Conservation (phyloP, 2,329 filamentous ascomycete genomes). For the Sporothrix luriei region DNA sequence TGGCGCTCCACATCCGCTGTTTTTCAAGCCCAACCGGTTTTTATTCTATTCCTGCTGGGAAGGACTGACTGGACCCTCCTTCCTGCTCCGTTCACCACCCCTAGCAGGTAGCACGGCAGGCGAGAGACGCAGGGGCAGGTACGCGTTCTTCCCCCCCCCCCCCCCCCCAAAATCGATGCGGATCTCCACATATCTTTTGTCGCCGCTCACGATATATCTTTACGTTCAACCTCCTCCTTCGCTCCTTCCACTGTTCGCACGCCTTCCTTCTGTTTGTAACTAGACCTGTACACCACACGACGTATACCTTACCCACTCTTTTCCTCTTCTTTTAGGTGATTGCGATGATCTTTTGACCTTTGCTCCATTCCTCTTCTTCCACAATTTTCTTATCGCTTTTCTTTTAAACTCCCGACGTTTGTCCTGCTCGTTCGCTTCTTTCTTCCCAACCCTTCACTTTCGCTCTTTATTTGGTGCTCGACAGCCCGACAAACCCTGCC, state of each 20-base stretch:
- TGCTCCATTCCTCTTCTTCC: neutral
- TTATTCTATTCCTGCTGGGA: slow-evolving; percentile 1
- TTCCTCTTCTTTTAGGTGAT: neutral
- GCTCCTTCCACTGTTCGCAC: slow-evolving; percentile 14
- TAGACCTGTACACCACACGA: neutral
- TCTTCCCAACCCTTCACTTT: neutral
- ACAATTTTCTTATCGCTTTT: neutral
- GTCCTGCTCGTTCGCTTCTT: slow-evolving; percentile 1
- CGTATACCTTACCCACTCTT: slow-evolving; percentile 10
- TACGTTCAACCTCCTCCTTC: slow-evolving; percentile 14
- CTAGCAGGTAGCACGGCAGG: slow-evolving; percentile 16
- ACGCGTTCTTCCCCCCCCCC: no score
- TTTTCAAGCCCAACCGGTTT: slow-evolving; percentile 29
- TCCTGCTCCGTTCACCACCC: neutral
- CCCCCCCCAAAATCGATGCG: neutral
- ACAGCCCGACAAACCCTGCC: slow-evolving; percentile 17
- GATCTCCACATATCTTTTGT: slow-evolving; percentile 26
- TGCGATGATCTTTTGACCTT: slow-evolving; percentile 1
- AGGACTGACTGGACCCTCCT: no score
- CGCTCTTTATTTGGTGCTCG: slow-evolving; percentile 18
- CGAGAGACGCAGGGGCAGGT: slow-evolving; percentile 14
- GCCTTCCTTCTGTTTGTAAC: slow-evolving; percentile 5
- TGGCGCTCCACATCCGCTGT: slow-evolving; percentile 21
- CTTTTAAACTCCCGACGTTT: neutral
- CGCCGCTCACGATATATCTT: neutral